Evolutionary conservation across 805 yeast genomes (phyloP), one percentile per base, ranked within the genome.

Genomic region (Metschnikowia lachancei): DNA sequence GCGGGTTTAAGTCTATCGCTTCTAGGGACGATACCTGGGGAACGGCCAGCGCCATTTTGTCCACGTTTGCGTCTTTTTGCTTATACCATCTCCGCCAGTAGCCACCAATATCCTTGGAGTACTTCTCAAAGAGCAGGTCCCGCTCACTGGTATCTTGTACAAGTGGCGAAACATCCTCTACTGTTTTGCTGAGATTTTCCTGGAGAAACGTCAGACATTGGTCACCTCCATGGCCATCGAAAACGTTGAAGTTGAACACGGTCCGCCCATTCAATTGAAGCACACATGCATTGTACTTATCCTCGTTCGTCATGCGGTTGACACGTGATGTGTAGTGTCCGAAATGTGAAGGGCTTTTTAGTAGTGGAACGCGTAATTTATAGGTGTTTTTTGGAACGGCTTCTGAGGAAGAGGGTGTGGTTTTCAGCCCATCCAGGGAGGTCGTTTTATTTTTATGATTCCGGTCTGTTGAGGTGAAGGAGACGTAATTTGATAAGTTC

Each of bases 151-250:
- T 11, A 31, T 37, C 39, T 11, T 38, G 39, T 18, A 34, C 31
- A 14, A 36, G 37, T 30, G 60, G 58, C 46, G 69, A 41, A 62
- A 72, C 31, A 51, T 56, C 52, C 81, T 95, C 60, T 78, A 78
- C 56, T 63, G 74, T 53, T 59, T 61, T 45, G 74, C 81, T 54
- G 26, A 94, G 70, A 45, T 81, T 70, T 3, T 72, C 64, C 17
- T 74, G 67, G 11, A 91, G 69, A 57, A 76, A 85, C 19, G 70
- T 74, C 38, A 90, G 75, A 57, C 96, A 87, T 44, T 83, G 82
- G 19, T 73, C 75, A 18, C 96, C 95, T 7, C 98, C 99, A 66
- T 94, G 99, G 9, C 99, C 99, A 66, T 94, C 99, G 64, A 87
- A 90, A 1, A 94, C 76, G 38, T 81, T 80, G 57, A 87, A 82